Evolutionary conservation across 75 land plant genomes (phyloP).

Genomic region (Picea glauca): DNA sequence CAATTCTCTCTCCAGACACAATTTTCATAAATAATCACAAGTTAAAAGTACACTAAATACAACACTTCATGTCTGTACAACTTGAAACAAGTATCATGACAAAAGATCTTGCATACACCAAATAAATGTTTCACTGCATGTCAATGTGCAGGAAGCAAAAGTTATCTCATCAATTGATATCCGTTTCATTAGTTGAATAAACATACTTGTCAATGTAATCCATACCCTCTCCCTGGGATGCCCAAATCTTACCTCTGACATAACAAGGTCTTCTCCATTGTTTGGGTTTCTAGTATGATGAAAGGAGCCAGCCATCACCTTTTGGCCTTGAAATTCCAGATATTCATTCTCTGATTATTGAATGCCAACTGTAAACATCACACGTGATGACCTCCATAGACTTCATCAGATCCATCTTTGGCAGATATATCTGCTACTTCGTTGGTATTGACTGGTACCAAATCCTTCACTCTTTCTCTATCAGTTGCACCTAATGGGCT

Average conservation of each 20-base stretch:
- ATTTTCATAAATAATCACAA: not conserved
- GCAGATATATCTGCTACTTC: not conserved
- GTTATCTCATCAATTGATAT: no score
- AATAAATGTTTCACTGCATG: no score
- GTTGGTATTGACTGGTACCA: not conserved
- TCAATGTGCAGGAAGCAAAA: no score
- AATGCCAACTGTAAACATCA: not conserved
- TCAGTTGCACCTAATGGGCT: not conserved
- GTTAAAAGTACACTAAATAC: not conserved
- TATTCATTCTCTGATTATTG: no score
- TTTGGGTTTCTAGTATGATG: no score
- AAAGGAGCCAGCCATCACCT: no score
- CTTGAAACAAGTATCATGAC: not conserved
- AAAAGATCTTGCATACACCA: not conserved
- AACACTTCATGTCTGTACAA: not conserved
- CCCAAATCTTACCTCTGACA: no score
- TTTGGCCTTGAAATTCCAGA: no score
- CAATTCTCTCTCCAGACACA: not conserved
- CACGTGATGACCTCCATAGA: not conserved
- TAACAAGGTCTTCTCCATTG: no score
- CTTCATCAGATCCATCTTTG: not conserved
- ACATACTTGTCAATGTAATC: not conserved
- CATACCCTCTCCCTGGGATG: not conserved
- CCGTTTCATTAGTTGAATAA: no score
- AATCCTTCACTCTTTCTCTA: slow-evolving; percentile 1